Conservation (phyloP, 257 asterid species). For the Ballota nigra region DNA sequence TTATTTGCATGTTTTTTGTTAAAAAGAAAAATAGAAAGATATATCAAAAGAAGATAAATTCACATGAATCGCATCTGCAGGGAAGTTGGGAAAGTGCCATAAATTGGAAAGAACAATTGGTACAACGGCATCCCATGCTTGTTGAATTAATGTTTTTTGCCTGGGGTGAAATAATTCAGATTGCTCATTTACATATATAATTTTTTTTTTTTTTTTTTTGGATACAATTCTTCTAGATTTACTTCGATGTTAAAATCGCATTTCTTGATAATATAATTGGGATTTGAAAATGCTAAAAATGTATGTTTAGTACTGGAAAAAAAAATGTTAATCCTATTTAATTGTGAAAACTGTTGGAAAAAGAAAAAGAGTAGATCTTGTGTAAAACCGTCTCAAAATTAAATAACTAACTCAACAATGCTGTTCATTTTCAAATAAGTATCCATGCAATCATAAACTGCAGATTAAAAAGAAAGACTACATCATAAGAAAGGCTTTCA, state of each 20-base stretch:
- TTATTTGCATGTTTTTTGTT: neutral
- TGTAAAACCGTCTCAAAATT: too few species aligned
- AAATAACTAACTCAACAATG: too few species aligned
- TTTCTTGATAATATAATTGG: too few species aligned
- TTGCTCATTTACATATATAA: neutral
- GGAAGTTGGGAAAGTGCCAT: neutral
- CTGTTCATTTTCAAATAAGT: neutral
- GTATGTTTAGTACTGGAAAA: too few species aligned
- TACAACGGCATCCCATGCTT: neutral
- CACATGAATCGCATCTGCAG: neutral
- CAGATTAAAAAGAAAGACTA: neutral
- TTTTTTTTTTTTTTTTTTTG: too few species aligned
- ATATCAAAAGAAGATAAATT: neutral
- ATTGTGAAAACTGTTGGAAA: too few species aligned
- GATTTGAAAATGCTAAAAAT: too few species aligned
- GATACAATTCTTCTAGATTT: too few species aligned
- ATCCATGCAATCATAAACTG: neutral
- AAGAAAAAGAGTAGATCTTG: too few species aligned
- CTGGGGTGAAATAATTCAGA: neutral
- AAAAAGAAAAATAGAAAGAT: neutral
- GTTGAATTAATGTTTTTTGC: neutral
- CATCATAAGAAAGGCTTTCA: constrained; percentile 1
- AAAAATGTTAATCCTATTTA: too few species aligned
- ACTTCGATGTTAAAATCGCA: too few species aligned
- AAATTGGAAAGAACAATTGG: neutral